Percentiles rank a stretch among this genome's conserved stretches.
These are phyloP conservation scores for Cicer chorassanicum DNA, from an alignment of 306 rosid species.

Conservation along the genomic window DNA sequence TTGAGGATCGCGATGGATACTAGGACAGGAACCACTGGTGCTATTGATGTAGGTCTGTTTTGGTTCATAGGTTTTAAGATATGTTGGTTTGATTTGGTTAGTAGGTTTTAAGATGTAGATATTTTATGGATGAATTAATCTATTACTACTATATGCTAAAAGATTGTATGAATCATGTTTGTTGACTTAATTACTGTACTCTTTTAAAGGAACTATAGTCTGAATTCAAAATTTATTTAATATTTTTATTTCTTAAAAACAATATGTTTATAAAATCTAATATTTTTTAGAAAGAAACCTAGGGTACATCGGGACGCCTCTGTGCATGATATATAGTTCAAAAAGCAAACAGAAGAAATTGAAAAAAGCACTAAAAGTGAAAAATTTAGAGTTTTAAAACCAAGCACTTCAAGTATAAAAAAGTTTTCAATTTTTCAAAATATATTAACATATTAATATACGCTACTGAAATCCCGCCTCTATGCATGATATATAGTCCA, in stretches of 20 bases:
- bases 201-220: background rate
- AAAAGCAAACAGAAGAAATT: no score
- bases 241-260: background rate
- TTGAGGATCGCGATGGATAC: conserved; percentile 23
- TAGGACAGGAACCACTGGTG: conserved; percentile 9
- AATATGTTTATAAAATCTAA: background rate
- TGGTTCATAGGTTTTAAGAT: conserved; percentile 22
- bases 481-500: no score
- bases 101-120: conserved; percentile 45
- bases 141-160: conserved; percentile 15
- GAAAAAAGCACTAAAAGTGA: no score
- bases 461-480: no score
- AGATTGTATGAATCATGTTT: background rate
- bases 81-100: conserved; percentile 19
- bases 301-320: background rate
- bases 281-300: background rate
- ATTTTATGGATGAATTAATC: conserved; percentile 37
- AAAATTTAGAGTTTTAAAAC: no score
- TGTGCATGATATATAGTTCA: no score
- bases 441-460: no score
- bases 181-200: background rate
- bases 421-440: no score
- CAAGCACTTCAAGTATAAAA: no score
- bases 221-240: background rate
- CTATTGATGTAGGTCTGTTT: conserved; percentile 28